phyloP scores from a whole-genome alignment of 805 yeast genomes.

The Kurtzmaniella cleridarum region DNA sequence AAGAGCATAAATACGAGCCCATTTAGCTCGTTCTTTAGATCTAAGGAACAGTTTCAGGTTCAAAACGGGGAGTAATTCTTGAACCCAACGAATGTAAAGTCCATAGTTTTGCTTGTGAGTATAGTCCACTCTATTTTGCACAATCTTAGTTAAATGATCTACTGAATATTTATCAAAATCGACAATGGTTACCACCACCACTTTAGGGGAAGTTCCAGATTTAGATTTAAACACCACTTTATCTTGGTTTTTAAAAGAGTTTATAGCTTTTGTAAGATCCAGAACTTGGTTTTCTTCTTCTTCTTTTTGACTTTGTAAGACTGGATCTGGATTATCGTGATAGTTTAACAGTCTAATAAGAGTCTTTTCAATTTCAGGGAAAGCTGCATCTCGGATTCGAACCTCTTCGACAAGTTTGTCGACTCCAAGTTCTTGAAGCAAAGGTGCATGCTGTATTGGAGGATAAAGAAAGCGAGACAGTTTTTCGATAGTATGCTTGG shows the following conservation, averaged over 20 bases:
- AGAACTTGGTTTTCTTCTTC: slow-evolving; percentile 43
- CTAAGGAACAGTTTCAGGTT: slow-evolving; percentile 37
- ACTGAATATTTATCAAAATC: slow-evolving; percentile 65
- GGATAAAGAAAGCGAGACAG: slow-evolving; percentile 59
- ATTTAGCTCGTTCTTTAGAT: slow-evolving; percentile 41
- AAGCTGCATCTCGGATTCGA: slow-evolving; percentile 40
- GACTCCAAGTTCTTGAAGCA: slow-evolving; percentile 52
- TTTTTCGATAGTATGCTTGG: slow-evolving; percentile 34
- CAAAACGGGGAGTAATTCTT: slow-evolving; percentile 69
- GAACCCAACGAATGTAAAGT: slow-evolving; percentile 75
- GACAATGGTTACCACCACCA: slow-evolving; percentile 72
- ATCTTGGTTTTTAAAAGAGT: slow-evolving; percentile 61
- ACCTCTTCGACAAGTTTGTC: slow-evolving; percentile 46
- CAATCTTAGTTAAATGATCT: slow-evolving; percentile 57
- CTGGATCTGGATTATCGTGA: slow-evolving; percentile 38
- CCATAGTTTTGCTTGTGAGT: slow-evolving; percentile 81
- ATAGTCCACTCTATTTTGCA: slow-evolving; percentile 84
- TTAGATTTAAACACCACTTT: slow-evolving; percentile 45
- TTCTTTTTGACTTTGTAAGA: slow-evolving; percentile 32
- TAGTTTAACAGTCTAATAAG: slow-evolving; percentile 34
- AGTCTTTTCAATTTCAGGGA: slow-evolving; percentile 32
- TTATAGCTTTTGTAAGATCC: slow-evolving; percentile 43
- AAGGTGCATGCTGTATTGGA: slow-evolving; percentile 65
- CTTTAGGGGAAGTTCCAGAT: slow-evolving; percentile 47
- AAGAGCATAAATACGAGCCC: slow-evolving; percentile 61